Conservation (phyloP, 257 asterid genomes). For the Salvia splendens region DNA sequence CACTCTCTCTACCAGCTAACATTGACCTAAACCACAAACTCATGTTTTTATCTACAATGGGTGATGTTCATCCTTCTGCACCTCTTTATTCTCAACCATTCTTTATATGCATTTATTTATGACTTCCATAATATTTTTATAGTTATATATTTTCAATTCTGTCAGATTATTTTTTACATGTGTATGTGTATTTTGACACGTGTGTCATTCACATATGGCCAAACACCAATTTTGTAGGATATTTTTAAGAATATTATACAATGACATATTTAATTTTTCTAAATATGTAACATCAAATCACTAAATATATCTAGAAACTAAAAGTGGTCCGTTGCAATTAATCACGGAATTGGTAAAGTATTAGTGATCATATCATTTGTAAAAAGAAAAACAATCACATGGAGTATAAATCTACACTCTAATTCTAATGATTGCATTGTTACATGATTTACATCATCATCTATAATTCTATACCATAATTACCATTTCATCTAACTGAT, state of each 20-base stretch:
- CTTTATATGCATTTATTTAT: constrained; percentile 2
- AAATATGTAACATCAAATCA: neutral
- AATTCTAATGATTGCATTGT: constrained; percentile 19
- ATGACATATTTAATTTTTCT: neutral
- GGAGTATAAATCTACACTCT: neutral
- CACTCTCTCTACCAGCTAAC: constrained; percentile 29
- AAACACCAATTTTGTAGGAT: too few species aligned
- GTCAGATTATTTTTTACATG: too few species aligned
- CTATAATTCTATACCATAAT: too few species aligned
- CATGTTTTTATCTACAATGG: constrained; percentile 33
- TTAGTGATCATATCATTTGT: neutral
- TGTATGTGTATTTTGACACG: too few species aligned
- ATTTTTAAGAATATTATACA: too few species aligned
- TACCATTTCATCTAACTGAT: constrained; percentile 2
- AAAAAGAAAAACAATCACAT: neutral
- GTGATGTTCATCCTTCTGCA: constrained; percentile 39
- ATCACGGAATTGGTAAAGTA: constrained; percentile 2
- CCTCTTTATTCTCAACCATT: constrained; percentile 26
- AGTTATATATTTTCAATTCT: too few species aligned
- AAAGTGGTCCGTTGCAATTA: neutral
- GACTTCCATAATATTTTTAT: too few species aligned
- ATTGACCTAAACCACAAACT: constrained; percentile 31
- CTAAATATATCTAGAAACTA: too few species aligned
- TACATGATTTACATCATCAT: constrained; percentile 16
- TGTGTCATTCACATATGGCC: too few species aligned